Evolutionary conservation across 352 stramenopile genomes (phyloP), one percentile per base, ranked within the genome.

Genomic region (Pilasporangium apinafurcum): DNA sequence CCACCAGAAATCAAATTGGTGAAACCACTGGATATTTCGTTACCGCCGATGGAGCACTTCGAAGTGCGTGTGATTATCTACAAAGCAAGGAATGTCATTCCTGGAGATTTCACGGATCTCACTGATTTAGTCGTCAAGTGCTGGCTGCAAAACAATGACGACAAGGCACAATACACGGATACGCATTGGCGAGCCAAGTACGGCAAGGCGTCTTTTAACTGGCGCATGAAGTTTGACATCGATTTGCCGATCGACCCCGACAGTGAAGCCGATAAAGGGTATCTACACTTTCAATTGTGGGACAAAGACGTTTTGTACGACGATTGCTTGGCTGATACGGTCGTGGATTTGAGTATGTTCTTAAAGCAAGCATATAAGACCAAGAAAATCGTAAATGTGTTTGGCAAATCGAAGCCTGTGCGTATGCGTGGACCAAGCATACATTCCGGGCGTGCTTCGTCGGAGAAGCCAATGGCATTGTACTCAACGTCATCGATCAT

Each of bases 21-120:
- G 40, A 82, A 68, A 33, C 66, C 76, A 6, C 51, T 95, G 10
- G 74, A 96, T 49, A 88, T 97, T 17, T 78, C 72, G 26, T 54
- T 89, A n/a, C 83, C 87, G 12, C 73, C 79, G 0, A 55, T 64
- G 6, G 55, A 83, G 24, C 51, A 72, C 31, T 96, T 92, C 36
- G 83, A 97, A 64, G 82, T 96, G n/a, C 80, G 91, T 17, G 74
- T 97, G 17, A 83, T 97, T 24, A 61, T 96, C 12, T 97, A 95
- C 80, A 93, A 89, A 42, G 78, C 83, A 10, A 85, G 88, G 40
- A 87, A 97, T 44, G 89, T 97, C 8, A 78, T 78, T 4, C 59
- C 83, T 2, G 72, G 79, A 8, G 71, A 93, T 51, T 85, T 92
- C 34, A 92, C 85, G 3, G 69, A 94, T 37, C 62, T 95, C 47